phyloP scores from a whole-genome alignment of 108 stramenopile species.

The Chaetoceros tenuissimus region DNA sequence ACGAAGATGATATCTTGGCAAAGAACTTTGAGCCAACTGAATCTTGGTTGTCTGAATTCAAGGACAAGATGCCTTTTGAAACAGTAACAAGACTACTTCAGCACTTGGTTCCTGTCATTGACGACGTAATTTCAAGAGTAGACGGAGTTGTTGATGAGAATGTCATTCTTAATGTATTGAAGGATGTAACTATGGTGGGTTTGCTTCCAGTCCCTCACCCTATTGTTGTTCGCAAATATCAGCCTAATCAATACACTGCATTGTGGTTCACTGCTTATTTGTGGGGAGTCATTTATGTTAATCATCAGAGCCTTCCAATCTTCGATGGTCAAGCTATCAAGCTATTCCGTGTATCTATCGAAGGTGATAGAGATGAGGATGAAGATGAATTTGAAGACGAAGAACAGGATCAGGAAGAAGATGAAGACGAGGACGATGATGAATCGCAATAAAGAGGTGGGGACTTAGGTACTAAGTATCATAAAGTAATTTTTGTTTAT shows the following conservation, averaged over 20 bases:
- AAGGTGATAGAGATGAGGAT: slow-evolving; percentile 32
- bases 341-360: slow-evolving; percentile 74
- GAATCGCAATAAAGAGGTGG: too few species aligned
- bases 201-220: slow-evolving; percentile 94
- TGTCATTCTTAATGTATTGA: slow-evolving; percentile 81
- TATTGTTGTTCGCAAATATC: slow-evolving; percentile 96
- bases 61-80: slow-evolving; percentile 80
- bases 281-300: slow-evolving; percentile 98
- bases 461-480: too few species aligned
- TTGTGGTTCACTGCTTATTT: slow-evolving; percentile 97
- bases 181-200: slow-evolving; percentile 89
- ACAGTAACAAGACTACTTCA: slow-evolving; percentile 85
- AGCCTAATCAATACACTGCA: slow-evolving; percentile 93
- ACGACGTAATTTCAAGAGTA: slow-evolving; percentile 64
- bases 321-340: slow-evolving; percentile 91
- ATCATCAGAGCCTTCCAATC: slow-evolving; percentile 88
- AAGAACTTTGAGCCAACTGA: slow-evolving; percentile 65
- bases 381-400: slow-evolving; percentile 11
- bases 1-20: slow-evolving; percentile 21
- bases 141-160: slow-evolving; percentile 80
- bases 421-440: background rate
- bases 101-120: slow-evolving; percentile 92
- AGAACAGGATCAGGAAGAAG: background rate
- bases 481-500: too few species aligned
- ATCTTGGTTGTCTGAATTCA: slow-evolving; percentile 82